A percentile compares a stretch with the other conserved stretches of the same genome.
These are phyloP conservation scores for Tetracentron sinense DNA, from an alignment of 164 flowering plant genomes.

Conservation along the genomic window DNA sequence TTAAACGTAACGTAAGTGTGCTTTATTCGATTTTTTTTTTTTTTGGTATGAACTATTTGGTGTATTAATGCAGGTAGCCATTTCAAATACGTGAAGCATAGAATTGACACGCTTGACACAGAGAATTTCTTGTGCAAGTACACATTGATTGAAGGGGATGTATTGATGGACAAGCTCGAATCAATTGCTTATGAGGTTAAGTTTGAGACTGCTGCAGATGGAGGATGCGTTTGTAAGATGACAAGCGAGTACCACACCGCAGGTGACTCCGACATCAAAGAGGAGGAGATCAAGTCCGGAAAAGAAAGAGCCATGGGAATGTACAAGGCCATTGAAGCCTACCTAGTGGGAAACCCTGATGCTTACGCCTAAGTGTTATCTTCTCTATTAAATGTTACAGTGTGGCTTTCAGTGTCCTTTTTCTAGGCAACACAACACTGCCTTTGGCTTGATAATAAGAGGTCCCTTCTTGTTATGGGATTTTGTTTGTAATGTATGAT, in stretches of 20 bases:
- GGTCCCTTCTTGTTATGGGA: too few relatives aligned
- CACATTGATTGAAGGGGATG: slow-evolving; percentile 25
- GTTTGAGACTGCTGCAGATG: slow-evolving; percentile 4
- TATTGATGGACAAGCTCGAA: slow-evolving; percentile 13
- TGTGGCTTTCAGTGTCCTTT: too few relatives aligned
- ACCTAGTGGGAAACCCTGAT: slow-evolving; percentile 2
- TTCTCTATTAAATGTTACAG: too few relatives aligned
- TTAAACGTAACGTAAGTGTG: too few relatives aligned
- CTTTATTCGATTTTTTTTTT: too few relatives aligned
- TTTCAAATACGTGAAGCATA: slow-evolving; percentile 18
- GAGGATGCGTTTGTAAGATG: slow-evolving; percentile 22
- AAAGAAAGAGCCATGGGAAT: slow-evolving; percentile 23
- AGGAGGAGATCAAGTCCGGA: slow-evolving; percentile 17
- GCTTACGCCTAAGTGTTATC: slow-evolving; percentile 3
- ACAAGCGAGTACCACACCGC: slow-evolving; percentile 14
- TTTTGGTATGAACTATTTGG: too few relatives aligned
- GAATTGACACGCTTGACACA: slow-evolving; percentile 19
- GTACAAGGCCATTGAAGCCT: slow-evolving; percentile 23
- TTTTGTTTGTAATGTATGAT: too few relatives aligned
- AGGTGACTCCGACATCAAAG: slow-evolving; percentile 17
- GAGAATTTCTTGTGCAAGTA: slow-evolving; percentile 20
- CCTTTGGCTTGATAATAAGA: too few relatives aligned
- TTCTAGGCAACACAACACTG: too few relatives aligned
- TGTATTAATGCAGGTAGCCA: too few relatives aligned
- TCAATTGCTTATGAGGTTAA: slow-evolving; percentile 5